A percentile compares a stretch with the other conserved stretches of the same genome.
Conservation (phyloP, 2,329 filamentous ascomycete species). For the Xylariaceae sp. region DNA sequence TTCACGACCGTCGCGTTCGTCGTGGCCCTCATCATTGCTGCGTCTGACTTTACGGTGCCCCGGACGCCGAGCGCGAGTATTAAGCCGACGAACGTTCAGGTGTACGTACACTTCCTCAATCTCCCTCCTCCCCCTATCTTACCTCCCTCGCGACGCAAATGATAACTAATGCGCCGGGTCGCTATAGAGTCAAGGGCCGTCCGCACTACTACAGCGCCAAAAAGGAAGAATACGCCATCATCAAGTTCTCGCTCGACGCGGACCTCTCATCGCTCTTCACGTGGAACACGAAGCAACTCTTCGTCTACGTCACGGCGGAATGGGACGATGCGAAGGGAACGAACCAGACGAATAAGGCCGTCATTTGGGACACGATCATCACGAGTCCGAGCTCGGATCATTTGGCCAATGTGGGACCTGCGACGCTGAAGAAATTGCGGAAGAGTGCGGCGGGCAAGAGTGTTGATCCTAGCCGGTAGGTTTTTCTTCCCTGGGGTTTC, state of each 20-base stretch:
- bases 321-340: constrained; percentile 46
- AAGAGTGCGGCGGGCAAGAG: constrained; percentile 55
- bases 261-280: constrained; percentile 91
- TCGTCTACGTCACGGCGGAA: constrained; percentile 88
- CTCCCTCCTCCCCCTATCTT: no score
- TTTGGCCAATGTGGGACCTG: constrained; percentile 55
- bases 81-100: constrained; percentile 70
- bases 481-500: not conserved
- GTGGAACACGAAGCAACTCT: constrained; percentile 99
- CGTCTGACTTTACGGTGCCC: constrained; percentile 67
- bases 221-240: constrained; percentile 91
- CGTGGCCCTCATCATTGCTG: constrained; percentile 72
- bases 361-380: constrained; percentile 97
- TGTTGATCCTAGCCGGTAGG: constrained; percentile 54
- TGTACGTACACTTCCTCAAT: constrained; percentile 48
- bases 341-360: constrained; percentile 59
- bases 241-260: constrained; percentile 88
- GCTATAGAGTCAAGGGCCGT: constrained; percentile 69
- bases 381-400: constrained; percentile 63
- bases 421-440: constrained; percentile 57
- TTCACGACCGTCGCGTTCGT: constrained; percentile 91
- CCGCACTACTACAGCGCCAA: constrained; percentile 94
- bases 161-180: constrained; percentile 4
- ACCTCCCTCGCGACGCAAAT: not conserved
- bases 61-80: constrained; percentile 63